phyloP scores from a whole-genome alignment of 441 rosid genomes.

The Bocquillonia castaneifolia region DNA sequence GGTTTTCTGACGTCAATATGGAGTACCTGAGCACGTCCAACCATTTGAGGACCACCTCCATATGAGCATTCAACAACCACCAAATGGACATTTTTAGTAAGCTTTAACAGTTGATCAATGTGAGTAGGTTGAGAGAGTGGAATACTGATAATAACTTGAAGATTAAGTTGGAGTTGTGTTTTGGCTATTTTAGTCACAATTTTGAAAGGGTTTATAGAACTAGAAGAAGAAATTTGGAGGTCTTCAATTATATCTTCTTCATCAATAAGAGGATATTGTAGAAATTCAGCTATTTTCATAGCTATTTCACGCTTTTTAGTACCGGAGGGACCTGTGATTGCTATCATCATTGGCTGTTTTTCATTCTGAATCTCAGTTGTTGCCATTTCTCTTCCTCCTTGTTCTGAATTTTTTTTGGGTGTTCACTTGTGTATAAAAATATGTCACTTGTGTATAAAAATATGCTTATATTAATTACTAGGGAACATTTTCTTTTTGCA shows the following conservation, averaged over 20 bases:
- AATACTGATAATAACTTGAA: neutral
- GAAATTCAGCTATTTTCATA: neutral
- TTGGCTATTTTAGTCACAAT: neutral
- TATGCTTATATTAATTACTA: too few relatives aligned
- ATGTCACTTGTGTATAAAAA: too few relatives aligned
- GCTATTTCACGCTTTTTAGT: neutral
- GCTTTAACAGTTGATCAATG: neutral
- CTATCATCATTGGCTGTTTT: conserved; percentile 1
- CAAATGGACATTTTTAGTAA: neutral
- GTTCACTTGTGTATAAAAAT: too few relatives aligned
- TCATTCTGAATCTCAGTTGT: neutral
- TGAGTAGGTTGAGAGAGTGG: neutral
- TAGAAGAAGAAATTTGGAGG: neutral
- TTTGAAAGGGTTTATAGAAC: neutral
- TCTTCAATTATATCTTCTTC: neutral
- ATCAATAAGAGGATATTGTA: neutral
- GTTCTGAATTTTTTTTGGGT: too few relatives aligned
- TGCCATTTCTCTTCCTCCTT: neutral
- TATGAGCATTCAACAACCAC: neutral
- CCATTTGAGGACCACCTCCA: too few relatives aligned
- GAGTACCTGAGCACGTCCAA: too few relatives aligned
- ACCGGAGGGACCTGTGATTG: neutral
- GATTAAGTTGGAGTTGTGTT: neutral
- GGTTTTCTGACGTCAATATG: too few relatives aligned
- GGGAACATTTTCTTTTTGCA: too few relatives aligned